Conservation (phyloP, 371 early-diverging fungal genomes). For the Smittium culicis region DNA sequence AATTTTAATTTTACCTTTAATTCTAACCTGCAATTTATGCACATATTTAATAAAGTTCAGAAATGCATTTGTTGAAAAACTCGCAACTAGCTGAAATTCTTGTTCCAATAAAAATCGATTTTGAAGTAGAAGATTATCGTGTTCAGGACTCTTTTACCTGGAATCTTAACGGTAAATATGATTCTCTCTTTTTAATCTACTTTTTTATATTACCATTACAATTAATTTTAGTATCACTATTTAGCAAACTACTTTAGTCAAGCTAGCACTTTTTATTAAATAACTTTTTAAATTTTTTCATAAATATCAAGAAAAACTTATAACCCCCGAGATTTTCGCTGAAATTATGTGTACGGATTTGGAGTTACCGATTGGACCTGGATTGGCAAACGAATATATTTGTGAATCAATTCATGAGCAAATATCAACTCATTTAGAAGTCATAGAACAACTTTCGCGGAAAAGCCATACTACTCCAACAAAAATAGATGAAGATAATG, state of each 20-base stretch:
- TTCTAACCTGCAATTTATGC: background rate
- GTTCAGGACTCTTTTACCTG: constrained; percentile 81
- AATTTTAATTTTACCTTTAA: background rate
- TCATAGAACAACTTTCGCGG: constrained; percentile 7
- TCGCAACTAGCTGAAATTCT: constrained; percentile 46
- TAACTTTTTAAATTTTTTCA: constrained; percentile 33
- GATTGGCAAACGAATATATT: constrained; percentile 36
- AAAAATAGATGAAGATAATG: constrained; percentile 17
- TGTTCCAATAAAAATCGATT: constrained; percentile 77
- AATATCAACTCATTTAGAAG: constrained; percentile 32
- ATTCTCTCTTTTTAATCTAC: too few relatives aligned
- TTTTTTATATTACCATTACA: too few relatives aligned
- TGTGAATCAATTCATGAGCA: constrained; percentile 72
- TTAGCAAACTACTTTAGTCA: too few relatives aligned
- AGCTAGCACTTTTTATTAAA: too few relatives aligned
- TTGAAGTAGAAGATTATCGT: constrained; percentile 73
- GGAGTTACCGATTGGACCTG: constrained; percentile 34
- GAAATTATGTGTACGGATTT: constrained; percentile 76
- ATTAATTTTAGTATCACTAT: too few relatives aligned
- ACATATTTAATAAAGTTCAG: background rate
- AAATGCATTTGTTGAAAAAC: background rate
- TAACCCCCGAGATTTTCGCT: constrained; percentile 86
- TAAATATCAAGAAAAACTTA: too few relatives aligned
- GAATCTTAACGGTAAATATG: constrained; percentile 86
- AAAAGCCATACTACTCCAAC: constrained; percentile 12